Evolutionary conservation across 352 stramenopile species (phyloP).

Genomic region (Poterioochromonas sp.): DNA sequence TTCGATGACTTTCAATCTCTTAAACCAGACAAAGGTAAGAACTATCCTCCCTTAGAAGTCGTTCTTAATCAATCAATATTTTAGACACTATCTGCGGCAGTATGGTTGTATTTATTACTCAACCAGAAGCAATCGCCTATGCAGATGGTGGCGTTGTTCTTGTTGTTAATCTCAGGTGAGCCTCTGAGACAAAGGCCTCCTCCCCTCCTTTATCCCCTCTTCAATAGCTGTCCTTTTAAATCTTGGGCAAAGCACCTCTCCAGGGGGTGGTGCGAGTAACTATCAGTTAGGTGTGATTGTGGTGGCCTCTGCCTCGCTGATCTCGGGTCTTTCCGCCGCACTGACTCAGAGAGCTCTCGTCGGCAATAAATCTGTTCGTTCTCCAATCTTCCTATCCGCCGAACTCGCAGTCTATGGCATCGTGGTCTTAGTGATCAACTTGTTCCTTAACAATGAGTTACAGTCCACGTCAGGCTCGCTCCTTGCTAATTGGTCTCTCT

Average conservation of each 20-base stretch:
- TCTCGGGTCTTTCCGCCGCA: conserved; percentile 43
- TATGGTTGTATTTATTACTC: conserved; percentile 49
- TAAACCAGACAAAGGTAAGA: conserved; percentile 49
- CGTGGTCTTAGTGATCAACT: conserved; percentile 41
- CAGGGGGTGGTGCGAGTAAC: not conserved
- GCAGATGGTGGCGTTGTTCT: conserved; percentile 43
- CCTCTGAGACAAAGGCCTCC: conserved; percentile 2
- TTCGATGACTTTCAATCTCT: conserved; percentile 50
- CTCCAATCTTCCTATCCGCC: conserved; percentile 44
- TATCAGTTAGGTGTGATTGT: conserved; percentile 3
- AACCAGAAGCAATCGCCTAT: conserved; percentile 40
- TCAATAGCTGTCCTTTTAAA: conserved; percentile 28
- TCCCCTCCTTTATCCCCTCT: not conserved
- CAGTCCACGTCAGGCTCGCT: not conserved
- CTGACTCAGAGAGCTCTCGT: conserved; percentile 44
- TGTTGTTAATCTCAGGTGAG: conserved; percentile 41
- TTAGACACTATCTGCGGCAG: conserved; percentile 43
- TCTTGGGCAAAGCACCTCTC: not conserved
- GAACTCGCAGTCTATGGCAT: conserved; percentile 48
- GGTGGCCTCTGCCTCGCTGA: conserved; percentile 3
- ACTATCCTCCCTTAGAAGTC: conserved; percentile 7
- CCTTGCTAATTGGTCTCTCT: not conserved
- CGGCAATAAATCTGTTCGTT: conserved; percentile 29
- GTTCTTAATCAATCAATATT: conserved; percentile 33
- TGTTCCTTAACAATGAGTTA: conserved; percentile 5